Base-by-base conservation (phyloP, 2,329 filamentous ascomycete species). In the Phaeomoniella chlamydospora region DNA sequence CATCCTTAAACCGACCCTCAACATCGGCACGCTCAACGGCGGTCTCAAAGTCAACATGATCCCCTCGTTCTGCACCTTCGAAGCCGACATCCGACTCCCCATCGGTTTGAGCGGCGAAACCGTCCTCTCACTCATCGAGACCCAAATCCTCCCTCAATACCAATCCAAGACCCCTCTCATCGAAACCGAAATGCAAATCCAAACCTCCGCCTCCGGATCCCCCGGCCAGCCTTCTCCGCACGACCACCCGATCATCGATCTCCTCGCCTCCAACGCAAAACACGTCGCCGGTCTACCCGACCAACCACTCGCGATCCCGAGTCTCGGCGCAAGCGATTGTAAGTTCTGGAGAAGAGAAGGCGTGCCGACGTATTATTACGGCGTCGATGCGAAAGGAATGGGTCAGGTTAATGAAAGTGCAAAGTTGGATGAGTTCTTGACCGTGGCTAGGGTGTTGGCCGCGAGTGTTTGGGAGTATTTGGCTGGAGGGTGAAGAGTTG, bases 41-140 rank as follows among this genome's bases (percentile, higher is more conserved):
- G 60, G 59, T 2, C 39, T 54, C 6, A 61, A 62, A 37, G 57
- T 62, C 41, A 62, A 63, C 39, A 58, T 58, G 46, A 61, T 62
- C 16, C 56, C 59, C 0, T 52, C 54, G 3, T 31, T 41, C 12
- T 61, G 56, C 33, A 39, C 45, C 2, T 59, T 63, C 37, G 57
- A 61, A 41, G 49, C 51, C 1, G 59, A 62, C 29, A 58, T 62
- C 18, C 49, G 59, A 3, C 42, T 63, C 11, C 59, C 59, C 1
- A 52, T 62, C 18, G 57, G 59, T 1, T 37, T 62, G 6, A 41
- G 39, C n/a, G 44, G 48, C 2, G 38, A 49, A 2, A 37, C 42
- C 4, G 51, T 59, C 3, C 44, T 55, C 16, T 31, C 39, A 3
- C 41, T 44, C 4, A 52, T 61, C 38, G 38, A 52, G 19, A 17